Conservation (phyloP, 495 filamentous ascomycete species). For the Penicillium bovifimosum region DNA sequence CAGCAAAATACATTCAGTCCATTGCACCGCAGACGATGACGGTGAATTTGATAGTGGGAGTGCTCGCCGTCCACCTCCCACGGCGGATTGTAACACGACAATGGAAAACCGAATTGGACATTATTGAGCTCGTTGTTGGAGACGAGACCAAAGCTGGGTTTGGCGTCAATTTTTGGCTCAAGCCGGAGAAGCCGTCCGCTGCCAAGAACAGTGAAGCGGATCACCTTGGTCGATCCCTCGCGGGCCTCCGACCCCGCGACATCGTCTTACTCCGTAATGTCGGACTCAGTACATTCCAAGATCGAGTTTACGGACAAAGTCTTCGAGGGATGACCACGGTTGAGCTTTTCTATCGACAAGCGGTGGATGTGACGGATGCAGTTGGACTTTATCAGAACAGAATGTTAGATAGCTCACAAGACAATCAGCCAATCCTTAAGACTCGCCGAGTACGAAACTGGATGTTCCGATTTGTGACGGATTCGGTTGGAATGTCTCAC, state of each 20-base stretch:
- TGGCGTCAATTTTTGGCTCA: slow-evolving; percentile 77
- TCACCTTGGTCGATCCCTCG: slow-evolving; percentile 39
- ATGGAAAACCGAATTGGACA: slow-evolving; percentile 47
- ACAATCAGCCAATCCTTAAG: slow-evolving; percentile 55
- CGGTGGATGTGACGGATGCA: slow-evolving; percentile 35
- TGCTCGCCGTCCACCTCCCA: slow-evolving; percentile 64
- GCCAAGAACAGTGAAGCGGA: slow-evolving; percentile 21
- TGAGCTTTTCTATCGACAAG: slow-evolving; percentile 56
- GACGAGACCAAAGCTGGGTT: slow-evolving; percentile 85
- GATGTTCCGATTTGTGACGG: slow-evolving; percentile 64
- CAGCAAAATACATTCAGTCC: slow-evolving; percentile 55
- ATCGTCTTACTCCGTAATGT: slow-evolving; percentile 72
- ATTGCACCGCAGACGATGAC: slow-evolving; percentile 76
- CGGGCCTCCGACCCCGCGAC: slow-evolving; percentile 57
- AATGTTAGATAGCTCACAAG: slow-evolving; percentile 15
- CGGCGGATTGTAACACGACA: slow-evolving; percentile 52
- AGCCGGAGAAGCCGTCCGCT: slow-evolving; percentile 17
- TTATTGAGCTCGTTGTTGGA: slow-evolving; percentile 75
- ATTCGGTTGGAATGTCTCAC: slow-evolving; percentile 29
- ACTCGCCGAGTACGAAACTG: slow-evolving; percentile 65
- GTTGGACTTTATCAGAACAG: slow-evolving; percentile 31
- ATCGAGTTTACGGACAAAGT: slow-evolving; percentile 72
- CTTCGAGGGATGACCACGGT: slow-evolving; percentile 65
- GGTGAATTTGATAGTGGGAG: slow-evolving; percentile 69
- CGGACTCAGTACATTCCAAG: slow-evolving; percentile 65